These are phyloP conservation scores for Cyclospora cayetanensis DNA, from an alignment of 169 alveolate genomes.

Conservation along the genomic window DNA sequence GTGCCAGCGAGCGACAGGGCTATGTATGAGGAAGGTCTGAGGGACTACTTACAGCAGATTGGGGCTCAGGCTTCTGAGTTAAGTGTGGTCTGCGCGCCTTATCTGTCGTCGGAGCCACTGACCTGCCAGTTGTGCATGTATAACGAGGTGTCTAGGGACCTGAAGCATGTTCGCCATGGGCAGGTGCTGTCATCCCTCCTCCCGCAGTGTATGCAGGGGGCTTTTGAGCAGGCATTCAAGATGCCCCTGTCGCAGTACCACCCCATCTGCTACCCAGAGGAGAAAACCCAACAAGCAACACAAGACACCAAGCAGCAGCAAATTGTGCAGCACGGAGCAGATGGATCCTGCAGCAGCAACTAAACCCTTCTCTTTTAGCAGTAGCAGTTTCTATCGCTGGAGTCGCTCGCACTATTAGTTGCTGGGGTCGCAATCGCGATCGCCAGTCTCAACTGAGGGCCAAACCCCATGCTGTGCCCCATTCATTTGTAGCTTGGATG, in stretches of 20 bases:
- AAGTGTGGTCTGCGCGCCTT: conserved; percentile 1
- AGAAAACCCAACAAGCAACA: not conserved
- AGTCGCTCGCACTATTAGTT: no score
- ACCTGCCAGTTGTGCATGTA: conserved; percentile 45
- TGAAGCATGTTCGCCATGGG: conserved; percentile 51
- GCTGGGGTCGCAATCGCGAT: no score
- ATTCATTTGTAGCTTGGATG: no score
- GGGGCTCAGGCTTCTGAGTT: not conserved
- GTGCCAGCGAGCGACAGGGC: conserved; percentile 3
- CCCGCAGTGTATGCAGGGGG: conserved; percentile 38
- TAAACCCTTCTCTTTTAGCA: not conserved
- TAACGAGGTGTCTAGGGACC: conserved; percentile 30
- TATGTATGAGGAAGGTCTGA: conserved; percentile 42
- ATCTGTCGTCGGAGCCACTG: not conserved
- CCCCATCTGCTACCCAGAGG: conserved; percentile 58
- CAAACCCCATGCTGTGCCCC: no score
- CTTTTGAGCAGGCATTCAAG: not conserved
- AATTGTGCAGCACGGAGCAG: not conserved
- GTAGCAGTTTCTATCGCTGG: no score
- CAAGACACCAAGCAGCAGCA: not conserved
- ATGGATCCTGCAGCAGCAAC: not conserved
- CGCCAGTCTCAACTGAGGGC: no score
- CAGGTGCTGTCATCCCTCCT: conserved; percentile 37
- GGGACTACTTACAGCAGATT: conserved; percentile 26
- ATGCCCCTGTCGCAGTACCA: conserved; percentile 56